Evolutionary conservation across 345 rosid species (phyloP).

Genomic region (Carallia brachiata): DNA sequence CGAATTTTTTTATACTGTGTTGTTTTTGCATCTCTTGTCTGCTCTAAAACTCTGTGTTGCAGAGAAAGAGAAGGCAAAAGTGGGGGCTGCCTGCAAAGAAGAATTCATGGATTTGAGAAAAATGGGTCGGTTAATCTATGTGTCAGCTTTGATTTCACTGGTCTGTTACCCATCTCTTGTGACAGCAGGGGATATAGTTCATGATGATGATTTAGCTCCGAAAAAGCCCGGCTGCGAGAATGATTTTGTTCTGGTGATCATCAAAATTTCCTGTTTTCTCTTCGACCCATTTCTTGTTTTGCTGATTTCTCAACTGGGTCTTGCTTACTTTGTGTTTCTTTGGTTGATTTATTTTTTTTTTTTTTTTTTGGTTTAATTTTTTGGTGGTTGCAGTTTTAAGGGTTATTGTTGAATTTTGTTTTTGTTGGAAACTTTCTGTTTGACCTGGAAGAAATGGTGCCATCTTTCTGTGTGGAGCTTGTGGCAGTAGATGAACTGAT

Average conservation of each 20-base stretch:
- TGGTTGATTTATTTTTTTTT: constrained; percentile 3
- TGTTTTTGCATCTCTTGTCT: background rate
- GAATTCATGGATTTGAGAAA: constrained; percentile 59
- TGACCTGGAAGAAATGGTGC: constrained; percentile 4
- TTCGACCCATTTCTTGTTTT: constrained; percentile 23
- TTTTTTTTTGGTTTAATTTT: background rate
- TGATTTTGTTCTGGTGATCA: constrained; percentile 85
- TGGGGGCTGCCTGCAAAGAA: background rate
- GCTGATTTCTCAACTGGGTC: constrained; percentile 29
- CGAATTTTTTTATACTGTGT: background rate
- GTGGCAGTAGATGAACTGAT: constrained; percentile 1
- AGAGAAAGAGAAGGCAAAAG: background rate
- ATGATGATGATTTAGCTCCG: constrained; percentile 83
- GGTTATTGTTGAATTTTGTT: background rate
- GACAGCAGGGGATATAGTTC: constrained; percentile 84
- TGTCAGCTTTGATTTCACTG: constrained; percentile 46
- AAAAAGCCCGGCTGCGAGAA: constrained; percentile 99
- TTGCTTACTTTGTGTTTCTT: constrained; percentile 15
- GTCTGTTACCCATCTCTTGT: constrained; percentile 42
- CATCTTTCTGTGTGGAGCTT: background rate
- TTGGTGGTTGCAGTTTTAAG: background rate
- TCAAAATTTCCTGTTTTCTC: constrained; percentile 7
- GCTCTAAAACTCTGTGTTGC: background rate
- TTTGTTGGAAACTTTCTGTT: background rate
- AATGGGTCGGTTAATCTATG: constrained; percentile 30